phyloP scores from a whole-genome alignment of 192 early-diverging fungal genomes.

The Lunasporangiospora selenospora region DNA sequence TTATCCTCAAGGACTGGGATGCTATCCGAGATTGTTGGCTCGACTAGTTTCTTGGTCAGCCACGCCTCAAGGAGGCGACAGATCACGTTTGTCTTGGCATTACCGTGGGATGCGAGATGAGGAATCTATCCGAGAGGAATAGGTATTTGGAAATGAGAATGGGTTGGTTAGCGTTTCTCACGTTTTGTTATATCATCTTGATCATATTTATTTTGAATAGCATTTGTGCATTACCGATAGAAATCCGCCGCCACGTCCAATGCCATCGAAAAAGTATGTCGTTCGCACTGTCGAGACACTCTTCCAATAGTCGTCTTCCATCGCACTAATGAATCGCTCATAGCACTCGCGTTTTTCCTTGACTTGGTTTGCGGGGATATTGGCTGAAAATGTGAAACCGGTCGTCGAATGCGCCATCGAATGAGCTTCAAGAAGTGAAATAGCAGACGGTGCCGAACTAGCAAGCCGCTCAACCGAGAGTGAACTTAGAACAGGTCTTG shows the following conservation, averaged over 20 bases:
- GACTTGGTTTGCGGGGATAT: neutral
- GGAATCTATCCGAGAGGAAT: conserved; percentile 11
- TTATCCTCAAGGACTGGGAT: conserved; percentile 42
- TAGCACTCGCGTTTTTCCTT: conserved; percentile 34
- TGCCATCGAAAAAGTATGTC: conserved; percentile 49
- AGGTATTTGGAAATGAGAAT: neutral
- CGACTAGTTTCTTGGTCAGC: conserved; percentile 26
- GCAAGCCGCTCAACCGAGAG: conserved; percentile 3
- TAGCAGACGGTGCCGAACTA: conserved; percentile 25
- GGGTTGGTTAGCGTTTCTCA: neutral
- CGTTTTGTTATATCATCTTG: too few relatives aligned
- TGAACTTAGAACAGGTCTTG: neutral
- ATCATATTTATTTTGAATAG: too few relatives aligned
- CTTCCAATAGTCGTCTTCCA: conserved; percentile 45
- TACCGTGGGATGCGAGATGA: conserved; percentile 28
- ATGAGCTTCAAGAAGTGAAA: conserved; percentile 12
- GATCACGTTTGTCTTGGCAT: conserved; percentile 27
- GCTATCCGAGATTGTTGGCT: conserved; percentile 27
- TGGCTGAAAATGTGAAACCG: conserved; percentile 40
- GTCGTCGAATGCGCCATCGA: neutral
- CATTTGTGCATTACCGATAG: conserved; percentile 37
- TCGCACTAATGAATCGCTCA: conserved; percentile 27
- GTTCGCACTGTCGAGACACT: conserved; percentile 42
- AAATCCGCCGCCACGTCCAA: conserved; percentile 45
- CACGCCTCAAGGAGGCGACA: conserved; percentile 26